A percentile compares a stretch with the other conserved stretches of the same genome.
These are phyloP conservation scores for Pugionium dolabratum DNA, from an alignment of 345 rosid genomes.

Conservation along the genomic window DNA sequence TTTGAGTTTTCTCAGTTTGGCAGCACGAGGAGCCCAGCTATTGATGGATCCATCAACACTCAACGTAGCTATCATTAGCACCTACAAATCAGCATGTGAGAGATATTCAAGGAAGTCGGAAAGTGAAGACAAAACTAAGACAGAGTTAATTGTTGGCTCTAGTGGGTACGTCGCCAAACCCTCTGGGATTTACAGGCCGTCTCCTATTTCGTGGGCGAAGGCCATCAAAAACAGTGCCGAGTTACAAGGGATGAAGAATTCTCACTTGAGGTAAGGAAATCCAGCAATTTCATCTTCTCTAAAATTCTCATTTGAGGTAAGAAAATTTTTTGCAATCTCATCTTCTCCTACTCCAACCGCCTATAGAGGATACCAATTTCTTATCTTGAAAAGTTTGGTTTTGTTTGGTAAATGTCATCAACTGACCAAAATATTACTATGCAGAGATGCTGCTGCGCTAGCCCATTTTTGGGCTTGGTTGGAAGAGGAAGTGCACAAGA, in stretches of 20 bases:
- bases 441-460: constrained; percentile 95
- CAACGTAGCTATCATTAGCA: constrained; percentile 77
- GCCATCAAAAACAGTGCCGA: constrained; percentile 83
- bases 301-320: constrained; percentile 80
- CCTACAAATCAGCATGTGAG: constrained; percentile 66
- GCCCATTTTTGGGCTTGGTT: constrained; percentile 94
- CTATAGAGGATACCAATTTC: constrained; percentile 1
- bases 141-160: constrained; percentile 34
- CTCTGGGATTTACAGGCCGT: constrained; percentile 62
- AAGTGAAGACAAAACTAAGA: constrained; percentile 40
- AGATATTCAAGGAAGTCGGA: constrained; percentile 44
- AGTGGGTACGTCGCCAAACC: constrained; percentile 49
- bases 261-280: constrained; percentile 72
- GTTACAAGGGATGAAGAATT: constrained; percentile 81
- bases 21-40: constrained; percentile 63
- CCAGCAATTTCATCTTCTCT: constrained; percentile 9
- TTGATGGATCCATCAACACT: constrained; percentile 85
- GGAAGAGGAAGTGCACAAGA: constrained; percentile 71
- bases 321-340: constrained; percentile 4
- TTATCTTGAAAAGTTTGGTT: constrained; percentile 37
- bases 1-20: constrained; percentile 57
- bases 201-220: constrained; percentile 83
- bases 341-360: not conserved
- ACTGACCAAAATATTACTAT: constrained; percentile 15
- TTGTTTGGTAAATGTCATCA: constrained; percentile 13